A percentile compares a stretch with the other conserved stretches of the same genome.
Conservation (phyloP, 768 basidiomycete genomes). For the Amanita pallidorosea region DNA sequence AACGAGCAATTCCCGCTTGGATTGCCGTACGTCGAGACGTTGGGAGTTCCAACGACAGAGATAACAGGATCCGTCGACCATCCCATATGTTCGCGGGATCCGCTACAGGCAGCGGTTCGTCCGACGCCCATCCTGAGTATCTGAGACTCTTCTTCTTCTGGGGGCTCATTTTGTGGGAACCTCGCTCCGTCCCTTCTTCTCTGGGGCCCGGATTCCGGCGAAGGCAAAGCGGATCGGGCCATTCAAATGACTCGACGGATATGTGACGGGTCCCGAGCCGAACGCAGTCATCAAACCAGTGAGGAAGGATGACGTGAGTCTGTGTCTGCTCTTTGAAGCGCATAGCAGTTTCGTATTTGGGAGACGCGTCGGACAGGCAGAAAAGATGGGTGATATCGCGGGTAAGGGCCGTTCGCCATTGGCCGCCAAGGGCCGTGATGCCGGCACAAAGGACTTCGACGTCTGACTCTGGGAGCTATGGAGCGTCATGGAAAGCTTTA, state of each 20-base stretch:
- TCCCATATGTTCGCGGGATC: conserved; percentile 39
- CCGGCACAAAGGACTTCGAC: conserved; percentile 64
- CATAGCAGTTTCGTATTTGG: conserved; percentile 42
- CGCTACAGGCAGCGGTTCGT: background rate
- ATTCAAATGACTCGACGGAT: conserved; percentile 48
- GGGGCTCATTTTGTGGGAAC: too few species aligned
- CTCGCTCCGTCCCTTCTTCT: conserved; percentile 3
- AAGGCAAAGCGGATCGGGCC: conserved; percentile 59
- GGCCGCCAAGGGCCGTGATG: conserved; percentile 69
- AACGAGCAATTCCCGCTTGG: conserved; percentile 44
- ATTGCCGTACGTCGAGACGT: conserved; percentile 43
- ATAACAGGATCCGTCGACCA: conserved; percentile 50
- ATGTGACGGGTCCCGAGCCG: conserved; percentile 42
- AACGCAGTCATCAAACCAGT: conserved; percentile 85
- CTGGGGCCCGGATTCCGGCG: conserved; percentile 12
- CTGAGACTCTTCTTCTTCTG: background rate
- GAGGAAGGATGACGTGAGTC: conserved; percentile 70
- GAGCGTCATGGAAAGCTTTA: background rate
- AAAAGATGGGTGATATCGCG: conserved; percentile 86
- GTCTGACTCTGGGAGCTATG: conserved; percentile 51
- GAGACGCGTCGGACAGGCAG: conserved; percentile 38
- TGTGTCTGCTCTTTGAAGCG: conserved; percentile 47
- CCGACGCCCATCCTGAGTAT: background rate
- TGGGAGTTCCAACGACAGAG: conserved; percentile 35
- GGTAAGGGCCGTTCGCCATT: conserved; percentile 68